Percentiles rank a stretch among this genome's conserved stretches.
Evolutionary conservation across 23 red algal genomes (phyloP).

Genomic region (Gracilaria vermiculophylla): DNA sequence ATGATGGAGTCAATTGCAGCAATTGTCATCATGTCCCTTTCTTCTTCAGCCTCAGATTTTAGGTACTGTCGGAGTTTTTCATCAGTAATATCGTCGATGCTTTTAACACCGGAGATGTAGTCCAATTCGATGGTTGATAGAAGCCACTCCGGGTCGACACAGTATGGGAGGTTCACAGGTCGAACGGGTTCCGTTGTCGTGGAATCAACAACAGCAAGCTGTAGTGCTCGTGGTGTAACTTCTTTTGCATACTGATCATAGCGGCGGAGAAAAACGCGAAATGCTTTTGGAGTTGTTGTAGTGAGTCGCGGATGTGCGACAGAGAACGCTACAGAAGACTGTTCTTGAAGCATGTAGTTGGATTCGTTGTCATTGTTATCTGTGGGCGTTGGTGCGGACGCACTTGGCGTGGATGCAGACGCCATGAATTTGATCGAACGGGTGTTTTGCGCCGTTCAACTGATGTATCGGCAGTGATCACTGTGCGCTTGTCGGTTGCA

Average conservation of each 20-base stretch:
- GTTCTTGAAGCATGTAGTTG: background rate
- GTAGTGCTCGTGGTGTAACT: background rate
- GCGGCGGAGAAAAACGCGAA: background rate
- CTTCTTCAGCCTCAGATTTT: background rate
- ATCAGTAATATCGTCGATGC: too few relatives aligned
- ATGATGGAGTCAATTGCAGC: background rate
- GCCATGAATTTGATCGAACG: too few relatives aligned
- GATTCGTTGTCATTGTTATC: too few relatives aligned
- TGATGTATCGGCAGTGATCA: too few relatives aligned
- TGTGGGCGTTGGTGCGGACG: too few relatives aligned
- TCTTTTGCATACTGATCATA: slow-evolving; percentile 1
- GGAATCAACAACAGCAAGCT: background rate
- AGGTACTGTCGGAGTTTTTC: too few relatives aligned
- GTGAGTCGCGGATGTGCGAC: background rate
- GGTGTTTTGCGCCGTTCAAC: too few relatives aligned
- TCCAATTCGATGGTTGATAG: background rate
- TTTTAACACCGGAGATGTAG: background rate
- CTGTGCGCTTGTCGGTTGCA: too few relatives aligned
- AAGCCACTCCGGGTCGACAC: background rate
- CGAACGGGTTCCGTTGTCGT: too few relatives aligned
- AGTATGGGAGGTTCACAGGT: too few relatives aligned
- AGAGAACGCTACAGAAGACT: background rate
- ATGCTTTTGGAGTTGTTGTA: background rate
- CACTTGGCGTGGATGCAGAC: too few relatives aligned
- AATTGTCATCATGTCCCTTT: background rate